Evolutionary conservation across 495 filamentous ascomycete species (phyloP).

Genomic region (Aeminium ludgeri): DNA sequence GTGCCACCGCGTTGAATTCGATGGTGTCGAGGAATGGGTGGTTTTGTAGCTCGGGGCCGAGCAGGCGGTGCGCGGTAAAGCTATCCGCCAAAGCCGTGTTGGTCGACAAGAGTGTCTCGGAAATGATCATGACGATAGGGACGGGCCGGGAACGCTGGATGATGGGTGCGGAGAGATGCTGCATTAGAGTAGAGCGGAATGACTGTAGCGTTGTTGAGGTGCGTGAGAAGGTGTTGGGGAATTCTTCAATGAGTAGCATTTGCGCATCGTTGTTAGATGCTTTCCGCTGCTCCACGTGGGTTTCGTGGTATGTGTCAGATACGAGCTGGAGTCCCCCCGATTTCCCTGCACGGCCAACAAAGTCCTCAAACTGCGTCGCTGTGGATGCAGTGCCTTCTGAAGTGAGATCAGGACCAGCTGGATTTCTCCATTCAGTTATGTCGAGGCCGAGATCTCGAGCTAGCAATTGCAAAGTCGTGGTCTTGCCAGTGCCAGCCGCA

Average conservation of each 20-base stretch:
- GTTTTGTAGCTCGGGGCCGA: constrained; percentile 67
- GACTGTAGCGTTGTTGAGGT: constrained; percentile 48
- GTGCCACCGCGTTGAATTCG: constrained; percentile 82
- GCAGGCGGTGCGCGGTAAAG: constrained; percentile 73
- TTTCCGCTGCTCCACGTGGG: not conserved
- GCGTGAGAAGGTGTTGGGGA: constrained; percentile 63
- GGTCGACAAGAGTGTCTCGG: constrained; percentile 66
- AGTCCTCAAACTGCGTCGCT: constrained; percentile 74
- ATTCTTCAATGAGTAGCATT: constrained; percentile 82
- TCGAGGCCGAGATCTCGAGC: constrained; percentile 54
- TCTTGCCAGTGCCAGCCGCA: constrained; percentile 86
- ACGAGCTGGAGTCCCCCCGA: constrained; percentile 45
- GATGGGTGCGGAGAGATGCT: constrained; percentile 45
- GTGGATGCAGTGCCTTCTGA: constrained; percentile 45
- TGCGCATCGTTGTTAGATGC: constrained; percentile 19
- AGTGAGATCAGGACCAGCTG: constrained; percentile 39
- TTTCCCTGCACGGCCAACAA: constrained; percentile 57
- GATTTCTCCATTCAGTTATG: constrained; percentile 83
- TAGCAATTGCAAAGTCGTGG: constrained; percentile 62
- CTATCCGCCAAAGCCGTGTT: constrained; percentile 63
- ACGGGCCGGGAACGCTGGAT: constrained; percentile 27
- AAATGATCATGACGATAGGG: constrained; percentile 77
- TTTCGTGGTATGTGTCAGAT: constrained; percentile 8
- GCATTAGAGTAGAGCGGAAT: constrained; percentile 58
- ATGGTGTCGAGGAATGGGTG: constrained; percentile 61